A percentile compares a stretch with the other conserved stretches of the same genome.
Evolutionary conservation across 768 basidiomycete species (phyloP).

Genomic region (Tephrocybe sp.): DNA sequence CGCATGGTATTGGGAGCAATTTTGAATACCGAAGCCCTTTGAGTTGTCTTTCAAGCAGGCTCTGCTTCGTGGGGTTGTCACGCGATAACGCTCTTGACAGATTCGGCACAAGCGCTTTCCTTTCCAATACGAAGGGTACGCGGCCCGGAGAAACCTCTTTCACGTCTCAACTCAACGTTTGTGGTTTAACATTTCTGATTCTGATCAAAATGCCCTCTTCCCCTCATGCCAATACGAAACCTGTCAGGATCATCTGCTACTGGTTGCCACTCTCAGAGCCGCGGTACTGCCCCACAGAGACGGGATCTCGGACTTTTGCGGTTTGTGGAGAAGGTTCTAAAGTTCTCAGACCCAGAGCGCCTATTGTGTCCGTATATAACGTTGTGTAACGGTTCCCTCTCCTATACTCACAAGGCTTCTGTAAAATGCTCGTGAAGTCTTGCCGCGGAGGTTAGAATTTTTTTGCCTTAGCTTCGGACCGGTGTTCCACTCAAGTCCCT

Average conservation of each 20-base stretch:
- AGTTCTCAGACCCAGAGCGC: background rate
- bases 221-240: slow-evolving; percentile 4
- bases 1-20: background rate
- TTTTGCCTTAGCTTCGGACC: slow-evolving; percentile 2
- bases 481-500: slow-evolving; percentile 5
- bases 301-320: slow-evolving; percentile 12
- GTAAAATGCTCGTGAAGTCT: background rate
- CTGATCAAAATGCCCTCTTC: slow-evolving; percentile 8
- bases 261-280: slow-evolving; percentile 4
- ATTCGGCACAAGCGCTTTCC: too few species aligned
- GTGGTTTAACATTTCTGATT: slow-evolving; percentile 5
- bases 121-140: background rate
- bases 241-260: background rate
- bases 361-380: background rate
- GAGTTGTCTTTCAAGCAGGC: background rate
- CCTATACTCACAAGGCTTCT: background rate
- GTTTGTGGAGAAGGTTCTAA: slow-evolving; percentile 3
- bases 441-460: slow-evolving; percentile 8
- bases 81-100: background rate
- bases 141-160: slow-evolving; percentile 6
- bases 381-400: background rate
- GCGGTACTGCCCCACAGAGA: slow-evolving; percentile 1
- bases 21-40: background rate
- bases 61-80: background rate
- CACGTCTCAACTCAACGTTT: background rate